These are phyloP conservation scores for Fusarium sp. DNA, from an alignment of 2,329 filamentous ascomycete genomes.

Conservation along the genomic window DNA sequence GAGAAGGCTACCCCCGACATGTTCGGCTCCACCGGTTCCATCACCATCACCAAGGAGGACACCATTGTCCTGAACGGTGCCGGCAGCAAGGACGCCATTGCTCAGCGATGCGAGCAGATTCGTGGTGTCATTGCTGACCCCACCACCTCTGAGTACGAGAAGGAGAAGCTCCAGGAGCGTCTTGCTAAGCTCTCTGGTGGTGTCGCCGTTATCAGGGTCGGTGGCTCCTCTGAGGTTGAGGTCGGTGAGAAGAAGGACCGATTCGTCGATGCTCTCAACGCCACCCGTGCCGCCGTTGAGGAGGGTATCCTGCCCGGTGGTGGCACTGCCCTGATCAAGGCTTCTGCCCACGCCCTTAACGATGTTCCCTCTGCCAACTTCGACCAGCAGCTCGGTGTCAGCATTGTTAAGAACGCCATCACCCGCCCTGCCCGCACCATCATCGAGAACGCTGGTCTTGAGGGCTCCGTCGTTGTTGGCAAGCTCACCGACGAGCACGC, in stretches of 20 bases:
- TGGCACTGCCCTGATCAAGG: constrained; percentile 98
- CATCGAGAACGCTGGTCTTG: constrained; percentile 96
- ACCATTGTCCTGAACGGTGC: constrained; percentile 98
- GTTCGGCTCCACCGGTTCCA: constrained; percentile 96
- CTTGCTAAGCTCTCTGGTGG: constrained; percentile 99
- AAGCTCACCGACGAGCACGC: constrained; percentile 97
- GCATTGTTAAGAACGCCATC: constrained; percentile 98
- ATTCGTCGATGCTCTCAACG: constrained; percentile 98
- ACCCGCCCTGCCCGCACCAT: constrained; percentile 95
- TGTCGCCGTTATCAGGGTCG: constrained; percentile 99
- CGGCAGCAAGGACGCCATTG: constrained; percentile 92
- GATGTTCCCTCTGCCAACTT: constrained; percentile 94
- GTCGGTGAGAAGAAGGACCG: constrained; percentile 99
- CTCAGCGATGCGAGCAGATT: constrained; percentile 99
- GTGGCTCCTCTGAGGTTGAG: constrained; percentile 97
- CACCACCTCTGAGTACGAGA: constrained; percentile 98
- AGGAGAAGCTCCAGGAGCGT: constrained; percentile 99
- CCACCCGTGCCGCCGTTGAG: constrained; percentile 97
- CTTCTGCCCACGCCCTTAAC: constrained; percentile 87
- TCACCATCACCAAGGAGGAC: constrained; percentile 99
- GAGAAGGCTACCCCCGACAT: constrained; percentile 97
- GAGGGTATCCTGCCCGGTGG: constrained; percentile 99
- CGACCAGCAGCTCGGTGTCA: constrained; percentile 98
- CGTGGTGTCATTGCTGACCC: constrained; percentile 96
- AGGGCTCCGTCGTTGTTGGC: constrained; percentile 96